Percentiles rank a stretch among this genome's conserved stretches.
phyloP scores from a whole-genome alignment of 371 early-diverging fungal species.

The Phascolomyces articulosus region DNA sequence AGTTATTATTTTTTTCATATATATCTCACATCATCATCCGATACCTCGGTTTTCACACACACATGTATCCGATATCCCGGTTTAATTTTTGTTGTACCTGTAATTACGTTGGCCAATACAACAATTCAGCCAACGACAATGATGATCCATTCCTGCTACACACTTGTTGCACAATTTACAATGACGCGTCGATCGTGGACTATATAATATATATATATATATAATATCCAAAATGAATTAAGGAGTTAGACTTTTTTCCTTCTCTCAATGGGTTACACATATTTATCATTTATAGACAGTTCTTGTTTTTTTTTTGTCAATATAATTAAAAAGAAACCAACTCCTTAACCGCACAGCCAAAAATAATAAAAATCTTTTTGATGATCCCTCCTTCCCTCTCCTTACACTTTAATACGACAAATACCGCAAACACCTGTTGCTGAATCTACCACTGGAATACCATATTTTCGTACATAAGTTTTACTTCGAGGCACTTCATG shows the following conservation, averaged over 20 bases:
- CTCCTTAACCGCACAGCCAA: background rate
- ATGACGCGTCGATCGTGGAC: conserved; percentile 57
- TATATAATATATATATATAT: background rate
- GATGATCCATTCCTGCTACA: conserved; percentile 81
- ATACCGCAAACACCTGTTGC: conserved; percentile 65
- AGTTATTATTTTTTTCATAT: background rate
- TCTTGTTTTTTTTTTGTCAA: background rate
- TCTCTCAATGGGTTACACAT: background rate
- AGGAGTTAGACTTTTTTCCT: background rate
- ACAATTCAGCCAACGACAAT: conserved; percentile 80
- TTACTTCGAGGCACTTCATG: conserved; percentile 57
- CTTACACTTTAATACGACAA: conserved; percentile 67
- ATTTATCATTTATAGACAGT: background rate
- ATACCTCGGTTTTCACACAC: too few species aligned
- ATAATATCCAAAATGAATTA: background rate
- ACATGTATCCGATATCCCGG: too few species aligned
- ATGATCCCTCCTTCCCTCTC: too few species aligned
- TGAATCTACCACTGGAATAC: conserved; percentile 73
- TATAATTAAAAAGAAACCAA: too few species aligned
- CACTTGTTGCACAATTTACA: conserved; percentile 88
- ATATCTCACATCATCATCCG: too few species aligned
- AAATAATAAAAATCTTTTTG: background rate
- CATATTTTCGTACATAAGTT: conserved; percentile 65
- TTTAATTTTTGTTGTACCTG: conserved; percentile 20
- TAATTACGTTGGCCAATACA: conserved; percentile 83